Evolutionary conservation across 1,139 yeast species (phyloP).

Genomic region (Yamadazyma oceani): DNA sequence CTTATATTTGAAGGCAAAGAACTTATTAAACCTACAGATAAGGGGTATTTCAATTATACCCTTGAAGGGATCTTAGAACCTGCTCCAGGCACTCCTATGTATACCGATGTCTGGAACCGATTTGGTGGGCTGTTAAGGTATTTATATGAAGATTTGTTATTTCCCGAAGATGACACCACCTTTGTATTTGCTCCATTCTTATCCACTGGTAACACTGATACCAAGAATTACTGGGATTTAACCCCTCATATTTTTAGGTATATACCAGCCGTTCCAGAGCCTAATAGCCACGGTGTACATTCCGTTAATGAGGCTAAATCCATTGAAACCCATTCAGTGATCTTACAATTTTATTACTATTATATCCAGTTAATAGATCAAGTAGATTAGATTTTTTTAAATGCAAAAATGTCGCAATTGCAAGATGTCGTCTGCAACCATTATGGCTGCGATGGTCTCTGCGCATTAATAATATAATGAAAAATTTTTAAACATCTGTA

Average conservation of each 20-base stretch:
- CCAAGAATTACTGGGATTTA: constrained; percentile 40
- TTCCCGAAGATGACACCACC: constrained; percentile 25
- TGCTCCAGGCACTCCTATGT: constrained; percentile 56
- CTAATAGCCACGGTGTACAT: constrained; percentile 25
- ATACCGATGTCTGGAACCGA: constrained; percentile 48
- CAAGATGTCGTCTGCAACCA: constrained; percentile 3
- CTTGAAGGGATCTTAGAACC: constrained; percentile 46
- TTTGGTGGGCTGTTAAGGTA: constrained; percentile 58
- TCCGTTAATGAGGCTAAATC: constrained; percentile 34
- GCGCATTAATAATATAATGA: constrained; percentile 2
- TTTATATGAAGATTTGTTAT: constrained; percentile 50
- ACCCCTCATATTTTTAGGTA: constrained; percentile 37
- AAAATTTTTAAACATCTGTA: constrained; percentile 6
- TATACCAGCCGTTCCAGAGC: constrained; percentile 26
- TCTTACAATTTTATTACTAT: constrained; percentile 36
- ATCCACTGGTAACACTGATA: constrained; percentile 41
- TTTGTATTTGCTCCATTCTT: constrained; percentile 36
- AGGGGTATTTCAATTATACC: constrained; percentile 49
- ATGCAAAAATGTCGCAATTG: no score
- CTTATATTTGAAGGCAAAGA: constrained; percentile 36
- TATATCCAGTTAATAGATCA: constrained; percentile 36
- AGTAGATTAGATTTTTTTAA: no score
- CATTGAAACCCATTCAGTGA: constrained; percentile 25
- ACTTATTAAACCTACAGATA: constrained; percentile 27
- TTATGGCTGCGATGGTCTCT: constrained; percentile 1